Evolutionary conservation across 2,329 filamentous ascomycete species (phyloP), one percentile per base, ranked within the genome.

Genomic region (Paraconiothyrium sp.): DNA sequence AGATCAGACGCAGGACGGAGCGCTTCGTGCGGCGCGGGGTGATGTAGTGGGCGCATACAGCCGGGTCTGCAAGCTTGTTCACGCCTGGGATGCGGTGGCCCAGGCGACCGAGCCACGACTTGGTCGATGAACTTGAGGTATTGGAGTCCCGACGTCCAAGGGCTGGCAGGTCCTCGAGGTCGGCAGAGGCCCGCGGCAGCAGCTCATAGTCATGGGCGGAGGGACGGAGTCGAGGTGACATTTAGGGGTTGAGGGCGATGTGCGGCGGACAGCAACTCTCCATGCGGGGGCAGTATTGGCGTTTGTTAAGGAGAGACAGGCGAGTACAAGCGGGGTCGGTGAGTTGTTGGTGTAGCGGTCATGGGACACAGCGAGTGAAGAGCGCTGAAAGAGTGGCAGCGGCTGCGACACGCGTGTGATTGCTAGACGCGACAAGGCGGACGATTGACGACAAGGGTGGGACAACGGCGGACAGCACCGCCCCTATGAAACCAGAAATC

Each of bases 1-100:
- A 76, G 14, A 76, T 49, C 22, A 72, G 58, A 13, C 75, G 74
- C 54, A 76, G 54, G 5, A 75, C 49, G 2, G 74, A 76, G 47
- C 74, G 74, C 58, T 71, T 74, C 50, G 64, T 69, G 22, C 74
- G 71, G 11, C 75, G 73, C 16, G 74, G 76, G 27, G 74, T 77
- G 27, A 77, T 68, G 51, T 72, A 72, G 63, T 72, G 73, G 20
- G 68, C 67, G 66, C 76, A 78, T 24, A 70, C 62, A 13, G 74
- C 67, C 30, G 70, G 71, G 54, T 73, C 68, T 22, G 69, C 68
- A 48, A 78, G 62, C 35, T 71, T 72, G 54, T 72, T 69, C 4
- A 76, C 63, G 51, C 65, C 62, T 13, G 65, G 67, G 20, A 76
- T 61, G 13, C 56, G 57, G 49, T 59, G 59, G 56, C 58, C 52